A percentile compares a stretch with the other conserved stretches of the same genome.
Evolutionary conservation across 257 asterid species (phyloP).

Genomic region (Gentiana dahurica): DNA sequence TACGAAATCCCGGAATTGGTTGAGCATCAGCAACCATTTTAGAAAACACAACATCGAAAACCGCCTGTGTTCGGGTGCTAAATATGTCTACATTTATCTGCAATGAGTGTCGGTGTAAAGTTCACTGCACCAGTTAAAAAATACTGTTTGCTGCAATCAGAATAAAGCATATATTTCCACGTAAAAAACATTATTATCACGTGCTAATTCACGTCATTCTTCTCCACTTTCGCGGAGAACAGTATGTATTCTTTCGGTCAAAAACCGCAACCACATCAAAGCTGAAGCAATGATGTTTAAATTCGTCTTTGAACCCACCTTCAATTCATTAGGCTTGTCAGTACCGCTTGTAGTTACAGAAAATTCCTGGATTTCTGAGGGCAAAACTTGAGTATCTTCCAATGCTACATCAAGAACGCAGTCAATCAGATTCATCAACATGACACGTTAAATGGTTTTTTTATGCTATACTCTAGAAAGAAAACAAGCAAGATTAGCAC

Average conservation of each 20-base stretch:
- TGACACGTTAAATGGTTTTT: not conserved
- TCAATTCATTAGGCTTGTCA: constrained; percentile 21
- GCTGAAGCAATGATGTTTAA: not conserved
- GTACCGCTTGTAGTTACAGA: constrained; percentile 11
- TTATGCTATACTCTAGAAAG: not conserved
- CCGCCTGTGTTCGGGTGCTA: constrained; percentile 34
- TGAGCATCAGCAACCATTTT: constrained; percentile 59
- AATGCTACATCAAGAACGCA: constrained; percentile 12
- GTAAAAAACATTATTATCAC: not conserved
- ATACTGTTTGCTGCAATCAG: not conserved
- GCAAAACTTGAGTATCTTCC: constrained; percentile 17
- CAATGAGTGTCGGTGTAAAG: constrained; percentile 2
- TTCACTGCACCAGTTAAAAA: constrained; percentile 2
- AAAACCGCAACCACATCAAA: too few relatives aligned
- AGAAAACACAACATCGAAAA: constrained; percentile 37
- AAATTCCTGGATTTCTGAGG: constrained; percentile 28
- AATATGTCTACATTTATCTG: constrained; percentile 38
- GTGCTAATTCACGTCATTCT: too few relatives aligned
- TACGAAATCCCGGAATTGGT: constrained; percentile 61
- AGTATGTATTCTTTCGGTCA: too few relatives aligned
- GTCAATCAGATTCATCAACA: constrained; percentile 5
- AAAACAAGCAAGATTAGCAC: constrained; percentile 15
- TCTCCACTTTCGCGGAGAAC: too few relatives aligned
- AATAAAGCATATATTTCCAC: not conserved
- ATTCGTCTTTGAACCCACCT: constrained; percentile 18